Evolutionary conservation across 1,284 basidiomycete genomes (phyloP), one percentile per base, ranked within the genome.

Genomic region (Microbotryum scabiosae): DNA sequence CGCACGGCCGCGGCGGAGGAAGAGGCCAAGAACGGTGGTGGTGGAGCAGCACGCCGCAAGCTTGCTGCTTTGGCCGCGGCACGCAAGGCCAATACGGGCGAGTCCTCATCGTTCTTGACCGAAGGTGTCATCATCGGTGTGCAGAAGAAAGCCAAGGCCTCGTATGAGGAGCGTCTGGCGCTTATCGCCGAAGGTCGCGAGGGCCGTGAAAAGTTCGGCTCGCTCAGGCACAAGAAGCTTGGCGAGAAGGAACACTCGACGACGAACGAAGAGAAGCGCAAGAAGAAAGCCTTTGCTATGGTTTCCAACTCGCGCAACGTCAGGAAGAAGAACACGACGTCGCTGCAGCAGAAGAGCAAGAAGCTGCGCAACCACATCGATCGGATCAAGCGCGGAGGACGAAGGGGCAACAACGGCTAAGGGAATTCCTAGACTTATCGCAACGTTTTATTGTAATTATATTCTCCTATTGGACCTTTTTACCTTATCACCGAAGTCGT

Each of bases 121-220:
- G 91, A 94, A 72, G 81, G 81, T 63, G 89, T 92, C 73, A 97
- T 99, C 67, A 80, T 97, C 5, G 94, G 96, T 2, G 89, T 90
- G 6, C 84, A 89, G 60, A 98, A 97, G 79, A 96, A 92, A 78
- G 81, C 82, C 36, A 99, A 97, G 76, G 84, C 88, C 3, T 88
- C 90, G 72, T 97, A 98, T 75, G 90, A 90, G 62, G 94, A 96
- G 74, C 85, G 94, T 25, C 84, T 98, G 78, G 92, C 88, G 4
- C 87, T 85, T 20, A 90, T 98, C 69, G 84, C 87, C 72, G 87
- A 90, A 74, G 94, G 94, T 1, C 82, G 94, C 36, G 93, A 98
- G 75, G 96, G 91, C 0, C 82, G 96, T 55, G 93, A 96, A 72
- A 97, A 97, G 79, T 99, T 86, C 73, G 90, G 90, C 7, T 88